Percentiles rank a stretch among this genome's conserved stretches.
Conservation (phyloP, 495 filamentous ascomycete species). For the Corynascus novoguineensis region DNA sequence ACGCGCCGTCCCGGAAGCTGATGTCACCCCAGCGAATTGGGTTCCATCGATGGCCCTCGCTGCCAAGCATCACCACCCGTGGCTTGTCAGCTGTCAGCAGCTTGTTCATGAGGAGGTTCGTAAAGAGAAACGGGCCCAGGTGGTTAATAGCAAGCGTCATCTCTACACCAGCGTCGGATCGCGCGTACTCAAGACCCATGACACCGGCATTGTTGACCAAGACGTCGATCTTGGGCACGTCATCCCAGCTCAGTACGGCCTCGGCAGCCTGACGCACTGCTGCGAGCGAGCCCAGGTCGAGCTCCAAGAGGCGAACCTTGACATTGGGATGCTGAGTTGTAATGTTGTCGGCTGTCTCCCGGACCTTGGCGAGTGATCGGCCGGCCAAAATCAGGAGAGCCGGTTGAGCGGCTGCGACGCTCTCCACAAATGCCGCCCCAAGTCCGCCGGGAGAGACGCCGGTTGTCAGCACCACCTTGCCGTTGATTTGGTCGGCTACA, state of each 20-base stretch:
- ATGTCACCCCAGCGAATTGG: conserved; percentile 1
- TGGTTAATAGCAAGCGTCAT: conserved; percentile 67
- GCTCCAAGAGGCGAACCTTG: conserved; percentile 26
- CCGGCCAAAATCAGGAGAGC: conserved; percentile 44
- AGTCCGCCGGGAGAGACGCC: conserved; percentile 42
- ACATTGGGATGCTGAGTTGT: conserved; percentile 17
- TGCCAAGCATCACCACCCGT: conserved; percentile 37
- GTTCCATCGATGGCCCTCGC: conserved; percentile 45
- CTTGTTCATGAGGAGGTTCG: conserved; percentile 54
- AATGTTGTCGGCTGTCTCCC: conserved; percentile 32
- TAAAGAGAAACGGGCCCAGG: conserved; percentile 62
- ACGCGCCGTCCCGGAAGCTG: conserved; percentile 34
- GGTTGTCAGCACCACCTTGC: conserved; percentile 41
- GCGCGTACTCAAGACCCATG: conserved; percentile 46
- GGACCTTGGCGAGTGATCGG: conserved; percentile 36
- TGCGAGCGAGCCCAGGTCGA: conserved; percentile 43
- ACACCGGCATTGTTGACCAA: conserved; percentile 68
- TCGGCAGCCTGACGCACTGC: conserved; percentile 40
- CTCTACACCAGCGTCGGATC: conserved; percentile 59
- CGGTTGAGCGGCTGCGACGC: conserved; percentile 39
- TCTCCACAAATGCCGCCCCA: conserved; percentile 36
- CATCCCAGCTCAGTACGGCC: conserved; percentile 31
- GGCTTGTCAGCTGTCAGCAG: conserved; percentile 26
- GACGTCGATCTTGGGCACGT: conserved; percentile 47
- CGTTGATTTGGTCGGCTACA: too few relatives aligned